Evolutionary conservation across 176 grass and related monocot genomes (phyloP), one percentile per base, ranked within the genome.

Genomic region (Juncus inflexus): DNA sequence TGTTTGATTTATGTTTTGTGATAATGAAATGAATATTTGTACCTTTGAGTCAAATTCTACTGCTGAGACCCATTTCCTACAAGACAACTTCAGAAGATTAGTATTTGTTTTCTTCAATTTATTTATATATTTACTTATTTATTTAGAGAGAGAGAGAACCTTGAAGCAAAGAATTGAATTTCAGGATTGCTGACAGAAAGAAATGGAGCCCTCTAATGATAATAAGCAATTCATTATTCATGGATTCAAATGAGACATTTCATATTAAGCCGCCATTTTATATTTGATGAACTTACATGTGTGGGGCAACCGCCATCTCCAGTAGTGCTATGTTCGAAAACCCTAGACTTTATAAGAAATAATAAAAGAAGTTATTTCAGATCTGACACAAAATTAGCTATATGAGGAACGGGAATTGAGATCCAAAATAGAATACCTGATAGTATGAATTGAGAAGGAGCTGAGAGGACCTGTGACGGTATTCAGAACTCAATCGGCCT

Each of bases 31-130:
- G 43, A n/a, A 53, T 65, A 83, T 14, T 50, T 64, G 64, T 80
- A 96, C 92, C 92, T 96, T 96, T 49, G 52, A 63, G 64, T 96
- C 92, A 65, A 96, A 96, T 61, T 96, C 92, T 50, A 96, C 62
- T 76, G 76, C 87, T 47, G 82, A 83, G 77, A 91, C 51, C 37
- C 79, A 87, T 60, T 81, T 64, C 74, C 92, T 96, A 79, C 64
- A 40, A 81, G 85, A 80, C 69, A 16, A 88, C 19, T 39, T 75
- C 45, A 35, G 5, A 66, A 7, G 61, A 65, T 55, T 37, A 67
- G 55, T 52, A 15, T 74, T 45, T 69, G 61, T 50, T 47, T 16
- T 35, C 40, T 16, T 4, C 75, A 38, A 6, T 69, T 16, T 73
- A 72, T 19, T n/a, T 19, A 19, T 58, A 62, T 8, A 66, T 12